Evolutionary conservation across 2,329 filamentous ascomycete species (phyloP).

Genomic region (Thielaviopsis ethacetica): DNA sequence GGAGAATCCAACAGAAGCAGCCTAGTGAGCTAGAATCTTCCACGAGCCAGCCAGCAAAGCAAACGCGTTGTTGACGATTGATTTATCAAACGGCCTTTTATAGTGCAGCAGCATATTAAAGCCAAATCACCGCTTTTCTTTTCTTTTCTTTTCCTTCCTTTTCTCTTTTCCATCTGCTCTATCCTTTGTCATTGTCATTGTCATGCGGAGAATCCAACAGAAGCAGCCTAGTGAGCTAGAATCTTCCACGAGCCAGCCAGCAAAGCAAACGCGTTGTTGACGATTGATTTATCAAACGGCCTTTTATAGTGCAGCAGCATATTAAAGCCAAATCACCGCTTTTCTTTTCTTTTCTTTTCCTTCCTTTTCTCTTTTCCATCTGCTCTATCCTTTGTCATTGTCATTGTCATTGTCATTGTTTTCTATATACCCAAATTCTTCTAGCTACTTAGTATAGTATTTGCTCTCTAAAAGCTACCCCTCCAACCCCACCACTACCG

Average conservation of each 20-base stretch:
- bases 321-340: neutral
- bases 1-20: slow-evolving; percentile 5
- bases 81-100: neutral
- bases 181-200: neutral
- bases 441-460: no score
- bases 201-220: slow-evolving; percentile 5
- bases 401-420: neutral
- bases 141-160: neutral
- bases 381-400: neutral
- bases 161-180: neutral
- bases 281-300: neutral
- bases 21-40: slow-evolving; percentile 10
- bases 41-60: neutral
- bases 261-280: neutral
- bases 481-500: slow-evolving; percentile 1
- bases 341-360: neutral
- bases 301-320: neutral
- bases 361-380: neutral
- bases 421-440: no score
- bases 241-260: slow-evolving; percentile 6
- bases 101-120: neutral
- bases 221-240: slow-evolving; percentile 6
- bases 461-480: neutral
- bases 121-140: neutral
- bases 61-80: neutral